Base-by-base conservation (phyloP, 2,329 filamentous ascomycete genomes). In the Cercospora janseana region DNA sequence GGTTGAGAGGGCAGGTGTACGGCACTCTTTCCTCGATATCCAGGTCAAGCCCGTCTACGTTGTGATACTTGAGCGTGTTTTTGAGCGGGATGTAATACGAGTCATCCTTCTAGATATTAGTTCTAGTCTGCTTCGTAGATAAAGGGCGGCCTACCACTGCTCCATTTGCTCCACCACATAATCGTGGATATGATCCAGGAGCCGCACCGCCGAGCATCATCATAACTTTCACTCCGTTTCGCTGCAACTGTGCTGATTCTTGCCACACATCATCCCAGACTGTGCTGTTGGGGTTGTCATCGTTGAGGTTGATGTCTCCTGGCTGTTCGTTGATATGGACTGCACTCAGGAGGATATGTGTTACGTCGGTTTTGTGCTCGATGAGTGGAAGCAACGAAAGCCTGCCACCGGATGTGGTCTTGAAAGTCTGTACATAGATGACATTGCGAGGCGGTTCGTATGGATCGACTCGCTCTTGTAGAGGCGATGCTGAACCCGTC, bases 201-300 rank as follows among this genome's bases (percentile, higher is more conserved):
- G 63, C 62, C n/a, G 63, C 61, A 32, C 63, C 63, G 6, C 63
- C 63, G 10, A 66, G 50, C 63, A 66, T 66, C 52, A 65, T 58
- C 54, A 66, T 59, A 9, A 66, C 62, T 49, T 63, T 65, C 18
- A 66, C 56, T 24, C 64, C 64, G 4, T 37, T 32, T 7, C 35
- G 23, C 41, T 66, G 64, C 3, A 66, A 40, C 18, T 56, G 44
- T n/a, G 54, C 52, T 13, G 56, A 58, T 35, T 66, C 60, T 6
- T 46, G 48, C 62, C 62, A 66, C 15, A 64, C 32, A 3, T 34
- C 46, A 18, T 60, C 56, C 29, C 44, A 64, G 20, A 52, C 45
- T 2, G 58, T 48, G 18, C 49, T 45, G 48, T 62, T 59, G 3
- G 59, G 57, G 21, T 47, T 54, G 46, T 62, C 46, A 40, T 66